Base-by-base conservation (phyloP, 1,139 yeast genomes). In the Candida tropicalis region DNA sequence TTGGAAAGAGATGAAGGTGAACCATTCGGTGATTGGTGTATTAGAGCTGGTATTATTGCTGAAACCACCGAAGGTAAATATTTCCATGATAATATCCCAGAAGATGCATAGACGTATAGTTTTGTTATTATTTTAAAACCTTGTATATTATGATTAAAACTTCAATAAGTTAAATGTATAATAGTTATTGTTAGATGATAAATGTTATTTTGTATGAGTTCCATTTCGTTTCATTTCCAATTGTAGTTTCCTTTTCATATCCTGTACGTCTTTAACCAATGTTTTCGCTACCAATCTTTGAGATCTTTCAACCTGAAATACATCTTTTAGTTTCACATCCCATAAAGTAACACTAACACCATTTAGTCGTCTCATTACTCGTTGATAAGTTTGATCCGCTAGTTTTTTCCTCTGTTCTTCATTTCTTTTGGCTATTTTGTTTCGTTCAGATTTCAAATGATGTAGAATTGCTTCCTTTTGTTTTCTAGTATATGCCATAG, bases 21-120 rank as follows among this genome's bases (percentile, higher is more conserved):
- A 68, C 97, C 89, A 48, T 93, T 93, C 61, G 99, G 99, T 60
- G 98, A 93, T 65, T 93, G 87, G 74, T 81, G 86, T 54, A 79
- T 93, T 52, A 83, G 98, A 69, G 79, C 74, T 38, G 97, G 96
- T 18, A 79, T 89, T 45, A 89, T 93, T 60, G 84, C 84, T 58
- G 95, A 91, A 50, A 91, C 98, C 27, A 68, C 80, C 39, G 96
- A 89, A 65, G 99, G 99, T 51, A 87, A 86, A 64, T 83, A 80
- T 63, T 91, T 93, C 88, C 96, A 95, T 75, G 97, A 91, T 49
- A 95, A 87, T 59, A 81, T 91, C 51, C 87, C 95, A 35, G 97
- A 87, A 62, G 91, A 84, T 44, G 86, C 85, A 36, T 76, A 58
- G 38, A 22, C 4, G 11, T 12, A 4, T 17, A 10, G 17, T 11